These are phyloP conservation scores for Magnolia kwangsiensis DNA, from an alignment of 164 flowering plant species.

Conservation along the genomic window DNA sequence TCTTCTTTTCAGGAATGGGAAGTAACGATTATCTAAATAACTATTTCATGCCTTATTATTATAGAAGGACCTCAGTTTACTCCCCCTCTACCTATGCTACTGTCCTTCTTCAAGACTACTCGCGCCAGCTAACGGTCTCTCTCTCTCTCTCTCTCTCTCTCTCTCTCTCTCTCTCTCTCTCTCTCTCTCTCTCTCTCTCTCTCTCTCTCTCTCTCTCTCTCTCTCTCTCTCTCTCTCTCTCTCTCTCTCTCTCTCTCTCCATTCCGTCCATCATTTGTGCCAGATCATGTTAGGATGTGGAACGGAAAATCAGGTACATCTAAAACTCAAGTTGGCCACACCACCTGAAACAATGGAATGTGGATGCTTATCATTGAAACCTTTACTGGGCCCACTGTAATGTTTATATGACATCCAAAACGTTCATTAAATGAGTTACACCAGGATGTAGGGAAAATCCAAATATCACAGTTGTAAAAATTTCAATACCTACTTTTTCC, in stretches of 20 bases:
- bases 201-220: slow-evolving; percentile 11
- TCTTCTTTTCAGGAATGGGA: slow-evolving; percentile 71
- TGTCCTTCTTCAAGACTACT: slow-evolving; percentile 56
- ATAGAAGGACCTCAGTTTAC: slow-evolving; percentile 41
- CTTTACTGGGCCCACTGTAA: too few species aligned
- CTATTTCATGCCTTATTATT: slow-evolving; percentile 67
- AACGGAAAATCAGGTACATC: too few species aligned
- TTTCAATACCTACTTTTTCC: too few species aligned
- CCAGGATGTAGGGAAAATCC: too few species aligned
- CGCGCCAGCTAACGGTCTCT: slow-evolving; percentile 58
- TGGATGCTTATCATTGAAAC: too few species aligned
- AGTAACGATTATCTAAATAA: slow-evolving; percentile 90
- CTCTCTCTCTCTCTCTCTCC: neutral
- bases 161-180: neutral
- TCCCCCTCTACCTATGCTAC: slow-evolving; percentile 53
- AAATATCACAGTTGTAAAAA: too few species aligned
- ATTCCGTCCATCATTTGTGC: neutral
- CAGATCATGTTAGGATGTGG: too few species aligned
- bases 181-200: neutral
- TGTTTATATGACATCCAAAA: too few species aligned
- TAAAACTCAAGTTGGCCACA: too few species aligned
- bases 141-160: neutral
- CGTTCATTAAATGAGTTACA: too few species aligned
- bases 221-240: neutral
- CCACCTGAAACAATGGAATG: too few species aligned